These are phyloP conservation scores for Diplocarpon mali DNA, from an alignment of 2,329 filamentous ascomycete species.

Conservation along the genomic window DNA sequence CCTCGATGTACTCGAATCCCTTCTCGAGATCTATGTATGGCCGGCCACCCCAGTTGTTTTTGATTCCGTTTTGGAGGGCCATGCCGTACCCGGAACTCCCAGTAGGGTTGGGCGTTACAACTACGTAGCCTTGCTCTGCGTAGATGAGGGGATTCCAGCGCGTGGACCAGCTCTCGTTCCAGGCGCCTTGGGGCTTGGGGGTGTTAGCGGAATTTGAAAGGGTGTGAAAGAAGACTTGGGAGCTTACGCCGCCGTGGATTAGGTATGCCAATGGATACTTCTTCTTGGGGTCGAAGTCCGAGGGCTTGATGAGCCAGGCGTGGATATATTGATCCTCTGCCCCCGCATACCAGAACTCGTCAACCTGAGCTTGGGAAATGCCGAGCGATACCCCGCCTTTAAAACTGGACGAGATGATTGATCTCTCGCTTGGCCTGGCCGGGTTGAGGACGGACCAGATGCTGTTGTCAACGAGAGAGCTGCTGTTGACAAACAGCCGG, in stretches of 20 bases:
- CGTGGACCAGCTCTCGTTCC: slow-evolving; percentile 39
- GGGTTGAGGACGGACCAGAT: slow-evolving; percentile 43
- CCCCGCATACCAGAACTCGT: slow-evolving; percentile 59
- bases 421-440: slow-evolving; percentile 31
- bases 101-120: slow-evolving; percentile 71
- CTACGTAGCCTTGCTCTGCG: slow-evolving; percentile 79
- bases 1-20: slow-evolving; percentile 62
- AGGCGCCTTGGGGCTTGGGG: slow-evolving; percentile 24
- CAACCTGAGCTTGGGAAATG: slow-evolving; percentile 49
- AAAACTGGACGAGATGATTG: slow-evolving; percentile 49
- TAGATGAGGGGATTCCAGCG: slow-evolving; percentile 82
- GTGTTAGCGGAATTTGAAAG: background rate
- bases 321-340: slow-evolving; percentile 52
- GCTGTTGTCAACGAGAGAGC: slow-evolving; percentile 61
- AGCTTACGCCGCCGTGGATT: slow-evolving; percentile 59
- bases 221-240: background rate
- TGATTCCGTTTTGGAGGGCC: slow-evolving; percentile 64
- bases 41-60: slow-evolving; percentile 70
- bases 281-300: slow-evolving; percentile 53
- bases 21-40: slow-evolving; percentile 77
- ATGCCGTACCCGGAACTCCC: slow-evolving; percentile 78
- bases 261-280: slow-evolving; percentile 71
- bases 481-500: slow-evolving; percentile 53
- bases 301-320: slow-evolving; percentile 53
- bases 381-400: slow-evolving; percentile 57